Evolutionary conservation across 768 basidiomycete species (phyloP).

Genomic region (Xerocomellus chrysenteron): DNA sequence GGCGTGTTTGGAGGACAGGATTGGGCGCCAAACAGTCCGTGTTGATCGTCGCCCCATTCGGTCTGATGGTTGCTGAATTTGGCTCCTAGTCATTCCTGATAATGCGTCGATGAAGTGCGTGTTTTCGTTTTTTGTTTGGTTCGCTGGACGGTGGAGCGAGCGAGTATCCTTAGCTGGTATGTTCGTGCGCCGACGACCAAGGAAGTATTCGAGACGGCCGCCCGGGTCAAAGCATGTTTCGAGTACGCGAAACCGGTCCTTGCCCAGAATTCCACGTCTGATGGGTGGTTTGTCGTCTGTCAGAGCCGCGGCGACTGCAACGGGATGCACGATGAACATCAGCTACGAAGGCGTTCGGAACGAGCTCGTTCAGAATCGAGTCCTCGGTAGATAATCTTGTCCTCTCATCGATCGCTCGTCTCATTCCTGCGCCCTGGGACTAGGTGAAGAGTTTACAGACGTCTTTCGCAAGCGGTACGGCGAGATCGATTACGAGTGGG

Average conservation of each 20-base stretch:
- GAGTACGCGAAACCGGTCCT: slow-evolving; percentile 42
- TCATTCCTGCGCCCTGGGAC: neutral
- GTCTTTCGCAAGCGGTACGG: slow-evolving; percentile 61
- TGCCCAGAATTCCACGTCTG: neutral
- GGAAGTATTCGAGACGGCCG: slow-evolving; percentile 54
- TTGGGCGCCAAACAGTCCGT: slow-evolving; percentile 69
- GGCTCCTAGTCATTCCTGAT: slow-evolving; percentile 70
- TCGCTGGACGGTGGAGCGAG: neutral
- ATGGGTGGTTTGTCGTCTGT: neutral
- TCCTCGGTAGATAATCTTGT: slow-evolving; percentile 43
- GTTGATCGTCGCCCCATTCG: slow-evolving; percentile 16
- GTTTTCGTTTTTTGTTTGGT: neutral
- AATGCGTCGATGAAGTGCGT: slow-evolving; percentile 69
- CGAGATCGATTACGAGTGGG: slow-evolving; percentile 57
- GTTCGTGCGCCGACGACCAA: slow-evolving; percentile 69
- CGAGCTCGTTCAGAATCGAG: slow-evolving; percentile 68
- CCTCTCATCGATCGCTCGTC: neutral
- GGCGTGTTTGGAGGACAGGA: slow-evolving; percentile 75
- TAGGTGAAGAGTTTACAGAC: slow-evolving; percentile 64
- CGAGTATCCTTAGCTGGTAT: slow-evolving; percentile 58
- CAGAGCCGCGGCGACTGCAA: slow-evolving; percentile 67
- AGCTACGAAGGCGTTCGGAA: slow-evolving; percentile 34
- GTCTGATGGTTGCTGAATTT: neutral
- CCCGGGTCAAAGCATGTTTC: slow-evolving; percentile 71
- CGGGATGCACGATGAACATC: slow-evolving; percentile 57